Conservation (phyloP, 306 rosid species). For the Echinosophora koreensis region DNA sequence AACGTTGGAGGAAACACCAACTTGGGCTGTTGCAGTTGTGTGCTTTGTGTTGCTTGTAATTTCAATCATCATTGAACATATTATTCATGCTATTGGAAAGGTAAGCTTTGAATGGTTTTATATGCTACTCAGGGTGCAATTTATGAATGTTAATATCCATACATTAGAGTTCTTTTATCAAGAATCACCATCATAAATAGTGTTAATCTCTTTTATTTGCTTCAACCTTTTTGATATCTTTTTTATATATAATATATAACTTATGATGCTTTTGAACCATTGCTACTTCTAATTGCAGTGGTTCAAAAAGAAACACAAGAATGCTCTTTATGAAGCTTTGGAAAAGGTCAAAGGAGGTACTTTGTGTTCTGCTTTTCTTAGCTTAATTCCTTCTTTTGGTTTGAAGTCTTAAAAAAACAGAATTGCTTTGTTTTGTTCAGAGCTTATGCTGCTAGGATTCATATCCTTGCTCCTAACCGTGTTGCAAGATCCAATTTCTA, state of each 20-base stretch:
- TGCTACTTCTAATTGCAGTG: conserved; percentile 42
- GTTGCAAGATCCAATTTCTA: conserved; percentile 48
- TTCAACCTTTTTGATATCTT: not conserved
- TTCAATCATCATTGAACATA: conserved; percentile 70
- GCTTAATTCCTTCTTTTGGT: not conserved
- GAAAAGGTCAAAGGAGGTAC: conserved; percentile 57
- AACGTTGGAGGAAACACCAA: conserved; percentile 62
- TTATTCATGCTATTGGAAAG: conserved; percentile 67
- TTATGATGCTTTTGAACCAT: not conserved
- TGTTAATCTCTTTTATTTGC: not conserved
- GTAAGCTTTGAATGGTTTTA: conserved; percentile 16
- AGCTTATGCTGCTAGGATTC: conserved; percentile 53
- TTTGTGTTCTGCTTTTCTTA: not conserved
- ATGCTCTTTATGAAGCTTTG: conserved; percentile 50
- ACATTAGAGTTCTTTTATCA: too few relatives aligned
- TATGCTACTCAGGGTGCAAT: not conserved
- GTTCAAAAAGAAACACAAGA: conserved; percentile 47
- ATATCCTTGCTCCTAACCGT: conserved; percentile 50
- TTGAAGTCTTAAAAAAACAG: not conserved
- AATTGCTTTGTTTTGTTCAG: conserved; percentile 36
- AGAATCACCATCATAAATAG: not conserved
- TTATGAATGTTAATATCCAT: too few relatives aligned
- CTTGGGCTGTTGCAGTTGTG: conserved; percentile 91
- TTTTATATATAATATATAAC: not conserved
- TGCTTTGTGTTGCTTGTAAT: conserved; percentile 67